Conservation (phyloP, 2,329 filamentous ascomycete species). For the Penicillium italicum region DNA sequence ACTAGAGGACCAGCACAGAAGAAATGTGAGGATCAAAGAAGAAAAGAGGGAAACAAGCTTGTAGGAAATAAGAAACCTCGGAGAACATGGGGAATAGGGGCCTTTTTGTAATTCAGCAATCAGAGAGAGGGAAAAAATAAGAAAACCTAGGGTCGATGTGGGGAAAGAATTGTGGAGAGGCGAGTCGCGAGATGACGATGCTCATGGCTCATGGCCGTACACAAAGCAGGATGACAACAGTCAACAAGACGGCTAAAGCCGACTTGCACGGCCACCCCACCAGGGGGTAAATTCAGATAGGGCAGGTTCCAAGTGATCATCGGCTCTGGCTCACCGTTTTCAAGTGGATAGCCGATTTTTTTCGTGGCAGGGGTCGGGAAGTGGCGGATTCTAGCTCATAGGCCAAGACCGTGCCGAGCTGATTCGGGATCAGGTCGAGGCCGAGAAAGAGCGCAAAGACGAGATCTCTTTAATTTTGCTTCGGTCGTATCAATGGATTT, state of each 20-base stretch:
- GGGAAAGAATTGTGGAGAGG: conserved; percentile 22
- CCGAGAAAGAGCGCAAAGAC: neutral
- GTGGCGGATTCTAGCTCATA: conserved; percentile 8
- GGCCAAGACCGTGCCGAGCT: conserved; percentile 5
- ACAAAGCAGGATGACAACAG: neutral
- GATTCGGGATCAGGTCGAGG: neutral
- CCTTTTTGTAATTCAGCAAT: conserved; percentile 20
- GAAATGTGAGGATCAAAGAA: neutral
- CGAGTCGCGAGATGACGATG: conserved; percentile 16
- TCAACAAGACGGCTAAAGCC: conserved; percentile 22
- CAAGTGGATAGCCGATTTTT: conserved; percentile 11
- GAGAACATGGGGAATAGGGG: conserved; percentile 7
- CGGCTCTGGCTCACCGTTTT: conserved; percentile 20
- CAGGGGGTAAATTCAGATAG: conserved; percentile 14
- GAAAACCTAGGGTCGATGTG: conserved; percentile 8
- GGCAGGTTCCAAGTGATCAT: conserved; percentile 11
- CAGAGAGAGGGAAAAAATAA: conserved; percentile 2
- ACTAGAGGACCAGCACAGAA: conserved; percentile 1
- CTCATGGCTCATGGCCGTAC: conserved; percentile 4
- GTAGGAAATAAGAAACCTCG: conserved; percentile 15
- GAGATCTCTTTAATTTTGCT: neutral
- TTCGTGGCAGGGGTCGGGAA: conserved; percentile 6
- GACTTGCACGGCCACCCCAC: conserved; percentile 18
- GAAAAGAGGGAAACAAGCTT: conserved; percentile 9
- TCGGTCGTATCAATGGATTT: neutral